Evolutionary conservation across 192 early-diverging fungal genomes (phyloP), one percentile per base, ranked within the genome.

Genomic region (Fimicolochytrium jonesii): DNA sequence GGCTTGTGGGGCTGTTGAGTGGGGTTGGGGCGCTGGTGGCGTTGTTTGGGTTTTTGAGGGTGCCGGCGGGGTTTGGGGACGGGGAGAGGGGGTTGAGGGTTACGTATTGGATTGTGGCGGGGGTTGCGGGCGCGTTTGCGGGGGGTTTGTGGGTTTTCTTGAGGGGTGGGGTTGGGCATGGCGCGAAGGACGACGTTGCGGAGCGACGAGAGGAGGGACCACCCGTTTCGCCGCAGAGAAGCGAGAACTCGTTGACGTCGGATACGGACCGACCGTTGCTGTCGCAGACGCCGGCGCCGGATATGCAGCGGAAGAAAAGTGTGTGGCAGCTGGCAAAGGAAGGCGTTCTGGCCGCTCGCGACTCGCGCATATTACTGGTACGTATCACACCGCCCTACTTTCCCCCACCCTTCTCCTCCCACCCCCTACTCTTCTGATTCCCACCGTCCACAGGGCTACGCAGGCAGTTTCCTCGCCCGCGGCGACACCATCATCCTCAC

Each of bases 401-500:
- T n/a, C n/a, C n/a, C n/a, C n/a, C n/a, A n/a, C n/a, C n/a, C n/a
- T n/a, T n/a, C n/a, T n/a, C n/a, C n/a, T n/a, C n/a, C n/a, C n/a
- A n/a, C n/a, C n/a, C n/a, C n/a, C n/a, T n/a, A n/a, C 37, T 48
- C 10, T 20, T 48, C 11, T 22, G n/a, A 48, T 48, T 25, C 15
- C 25, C 7, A 15, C 15, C 47, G 34, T 46, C 34, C 11, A 10
- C 25, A 58, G 64, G 88, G 86, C 3, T 88, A 87, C 53, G 42
- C 75, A 3, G 81, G 84, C 4, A 78, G 77, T 61, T 90, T 87
- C 58, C 70, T 88, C 52, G 88, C 88, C 7, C 76, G 89, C 43
- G 87, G 82, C 2, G 88, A 91, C 58, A 85, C 86, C 4, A 79
- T 88, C 35, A 78, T 85, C n/a, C 68, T 91, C 23, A 79, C 89